These are phyloP conservation scores for Xanthoconium stramineum DNA, from an alignment of 768 basidiomycete genomes.

Conservation along the genomic window DNA sequence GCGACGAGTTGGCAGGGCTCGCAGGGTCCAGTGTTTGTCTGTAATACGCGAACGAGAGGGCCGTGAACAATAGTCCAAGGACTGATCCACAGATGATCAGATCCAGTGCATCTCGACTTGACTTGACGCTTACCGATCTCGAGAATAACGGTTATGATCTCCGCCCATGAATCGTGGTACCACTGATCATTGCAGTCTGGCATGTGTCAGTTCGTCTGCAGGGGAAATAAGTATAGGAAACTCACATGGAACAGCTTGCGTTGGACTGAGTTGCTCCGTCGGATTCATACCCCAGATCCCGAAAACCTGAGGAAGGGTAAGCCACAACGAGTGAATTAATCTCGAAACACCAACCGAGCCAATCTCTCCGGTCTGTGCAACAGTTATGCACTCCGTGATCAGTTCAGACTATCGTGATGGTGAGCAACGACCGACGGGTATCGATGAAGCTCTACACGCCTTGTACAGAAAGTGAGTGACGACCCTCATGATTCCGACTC, in stretches of 20 bases:
- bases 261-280: conserved; percentile 25
- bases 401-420: conserved; percentile 45
- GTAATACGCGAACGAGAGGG: conserved; percentile 67
- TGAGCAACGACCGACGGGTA: not conserved
- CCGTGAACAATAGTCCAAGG: conserved; percentile 57
- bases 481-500: conserved; percentile 49
- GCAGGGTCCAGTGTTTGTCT: conserved; percentile 72
- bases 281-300: conserved; percentile 54
- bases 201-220: conserved; percentile 8
- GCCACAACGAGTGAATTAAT: not conserved
- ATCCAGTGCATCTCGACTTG: not conserved
- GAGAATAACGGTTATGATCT: conserved; percentile 62
- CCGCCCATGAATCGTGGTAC: conserved; percentile 62
- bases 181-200: conserved; percentile 64
- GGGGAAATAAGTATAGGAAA: not conserved
- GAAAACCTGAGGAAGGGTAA: conserved; percentile 36
- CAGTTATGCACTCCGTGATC: conserved; percentile 49
- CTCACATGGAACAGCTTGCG: conserved; percentile 49
- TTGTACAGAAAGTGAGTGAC: conserved; percentile 69
- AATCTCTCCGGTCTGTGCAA: conserved; percentile 35
- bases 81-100: conserved; percentile 35
- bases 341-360: conserved; percentile 29
- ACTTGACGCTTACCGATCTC: conserved; percentile 46
- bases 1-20: conserved; percentile 48
- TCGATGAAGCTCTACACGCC: conserved; percentile 34